Evolutionary conservation across 2,329 filamentous ascomycete species (phyloP).

Genomic region (Trichocomaceae sp.): DNA sequence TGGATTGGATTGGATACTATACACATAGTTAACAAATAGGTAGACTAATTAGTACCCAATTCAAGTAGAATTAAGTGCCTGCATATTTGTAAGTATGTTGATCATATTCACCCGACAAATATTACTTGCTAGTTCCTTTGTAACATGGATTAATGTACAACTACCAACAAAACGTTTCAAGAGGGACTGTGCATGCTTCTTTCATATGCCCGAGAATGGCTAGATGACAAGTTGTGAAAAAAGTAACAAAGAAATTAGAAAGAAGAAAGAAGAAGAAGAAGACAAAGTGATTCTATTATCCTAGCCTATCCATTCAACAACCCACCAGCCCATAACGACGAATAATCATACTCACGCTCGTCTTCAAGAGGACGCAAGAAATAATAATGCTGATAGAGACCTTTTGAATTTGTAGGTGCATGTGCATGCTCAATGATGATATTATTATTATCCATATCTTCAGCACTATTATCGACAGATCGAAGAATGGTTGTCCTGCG

Average conservation of each 20-base stretch:
- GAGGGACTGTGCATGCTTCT: too few species aligned
- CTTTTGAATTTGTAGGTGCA: not conserved
- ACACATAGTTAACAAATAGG: not conserved
- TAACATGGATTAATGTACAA: not conserved
- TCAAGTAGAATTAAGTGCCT: not conserved
- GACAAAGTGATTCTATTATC: not conserved
- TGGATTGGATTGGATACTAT: not conserved
- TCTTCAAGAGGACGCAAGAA: not conserved
- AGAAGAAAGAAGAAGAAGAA: not conserved
- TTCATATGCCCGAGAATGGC: too few species aligned
- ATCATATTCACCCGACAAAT: too few species aligned
- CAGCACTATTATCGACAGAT: not conserved
- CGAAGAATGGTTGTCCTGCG: slow-evolving; percentile 1
- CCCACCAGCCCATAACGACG: not conserved
- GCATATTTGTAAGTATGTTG: not conserved
- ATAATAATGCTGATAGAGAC: not conserved
- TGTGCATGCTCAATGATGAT: not conserved
- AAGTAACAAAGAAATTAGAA: not conserved
- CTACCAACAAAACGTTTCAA: not conserved
- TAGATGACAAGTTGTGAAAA: not conserved
- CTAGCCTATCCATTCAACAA: too few species aligned
- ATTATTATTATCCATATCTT: not conserved
- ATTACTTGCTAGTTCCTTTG: too few species aligned
- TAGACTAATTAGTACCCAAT: not conserved
- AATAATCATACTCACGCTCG: not conserved